These are phyloP conservation scores for Daedaleopsis sinensis DNA, from an alignment of 768 basidiomycete species.

Conservation along the genomic window DNA sequence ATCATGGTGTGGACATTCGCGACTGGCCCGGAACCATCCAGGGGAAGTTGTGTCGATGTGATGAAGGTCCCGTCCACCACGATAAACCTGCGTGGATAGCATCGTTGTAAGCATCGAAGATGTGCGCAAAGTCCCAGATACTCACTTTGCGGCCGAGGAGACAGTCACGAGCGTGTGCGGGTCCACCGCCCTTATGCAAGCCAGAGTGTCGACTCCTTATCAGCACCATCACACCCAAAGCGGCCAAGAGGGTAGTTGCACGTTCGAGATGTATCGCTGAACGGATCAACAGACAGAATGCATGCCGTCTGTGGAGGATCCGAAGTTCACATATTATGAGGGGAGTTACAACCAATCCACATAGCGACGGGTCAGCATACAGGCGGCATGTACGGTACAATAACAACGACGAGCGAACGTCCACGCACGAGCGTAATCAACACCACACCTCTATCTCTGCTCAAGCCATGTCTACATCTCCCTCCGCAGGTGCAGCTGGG, in stretches of 20 bases:
- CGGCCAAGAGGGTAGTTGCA: constrained; percentile 33
- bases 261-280: no score
- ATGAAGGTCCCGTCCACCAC: constrained; percentile 54
- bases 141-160: constrained; percentile 34
- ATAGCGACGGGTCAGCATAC: neutral
- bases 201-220: constrained; percentile 34
- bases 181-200: constrained; percentile 40
- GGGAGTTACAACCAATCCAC: neutral
- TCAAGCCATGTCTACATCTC: constrained; percentile 27
- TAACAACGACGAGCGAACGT: neutral
- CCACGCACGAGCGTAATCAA: neutral
- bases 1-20: constrained; percentile 50
- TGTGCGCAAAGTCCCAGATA: neutral
- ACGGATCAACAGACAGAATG: no score
- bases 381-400: constrained; percentile 12
- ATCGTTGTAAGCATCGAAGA: neutral
- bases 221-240: constrained; percentile 40
- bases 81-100: constrained; percentile 32
- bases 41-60: constrained; percentile 38
- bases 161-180: constrained; percentile 40
- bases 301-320: no score
- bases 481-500: constrained; percentile 13
- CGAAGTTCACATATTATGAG: neutral
- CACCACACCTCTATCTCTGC: neutral
- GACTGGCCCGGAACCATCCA: constrained; percentile 42